A percentile compares a stretch with the other conserved stretches of the same genome.
Evolutionary conservation across 495 filamentous ascomycete genomes (phyloP).

Genomic region (Neurospora sp.): DNA sequence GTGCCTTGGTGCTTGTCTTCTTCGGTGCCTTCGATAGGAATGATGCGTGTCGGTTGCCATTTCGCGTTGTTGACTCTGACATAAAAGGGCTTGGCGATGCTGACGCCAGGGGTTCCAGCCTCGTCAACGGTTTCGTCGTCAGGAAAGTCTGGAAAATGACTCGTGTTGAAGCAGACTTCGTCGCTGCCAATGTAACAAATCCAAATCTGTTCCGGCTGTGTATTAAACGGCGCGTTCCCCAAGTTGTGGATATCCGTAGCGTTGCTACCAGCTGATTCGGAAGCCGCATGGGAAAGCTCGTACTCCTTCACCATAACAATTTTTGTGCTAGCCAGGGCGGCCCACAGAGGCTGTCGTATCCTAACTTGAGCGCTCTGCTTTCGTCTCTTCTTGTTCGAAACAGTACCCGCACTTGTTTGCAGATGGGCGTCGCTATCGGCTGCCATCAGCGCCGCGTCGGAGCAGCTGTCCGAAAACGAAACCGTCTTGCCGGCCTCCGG

Average conservation of each 20-base stretch:
- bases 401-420: slow-evolving; percentile 17
- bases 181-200: slow-evolving; percentile 75
- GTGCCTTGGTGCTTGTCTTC: slow-evolving; percentile 32
- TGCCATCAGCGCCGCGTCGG: slow-evolving; percentile 34
- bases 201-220: slow-evolving; percentile 71
- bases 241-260: slow-evolving; percentile 71
- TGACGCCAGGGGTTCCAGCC: slow-evolving; percentile 35
- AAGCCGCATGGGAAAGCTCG: slow-evolving; percentile 70
- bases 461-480: slow-evolving; percentile 19
- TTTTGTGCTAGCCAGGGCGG: slow-evolving; percentile 86
- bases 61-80: slow-evolving; percentile 80
- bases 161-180: slow-evolving; percentile 73
- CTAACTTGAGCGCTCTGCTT: slow-evolving; percentile 83
- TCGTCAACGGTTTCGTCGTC: slow-evolving; percentile 10
- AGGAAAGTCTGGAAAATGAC: slow-evolving; percentile 42
- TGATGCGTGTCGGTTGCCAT: slow-evolving; percentile 75
- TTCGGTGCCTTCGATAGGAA: slow-evolving; percentile 44
- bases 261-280: slow-evolving; percentile 61
- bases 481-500: slow-evolving; percentile 38
- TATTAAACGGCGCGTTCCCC: slow-evolving; percentile 63
- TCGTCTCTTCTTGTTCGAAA: slow-evolving; percentile 66
- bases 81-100: slow-evolving; percentile 66
- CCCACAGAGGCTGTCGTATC: slow-evolving; percentile 88
- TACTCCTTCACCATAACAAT: slow-evolving; percentile 90
- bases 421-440: slow-evolving; percentile 35